These are phyloP conservation scores for Elaeis guineensis DNA, from an alignment of 176 grass and related monocot species.

Conservation along the genomic window DNA sequence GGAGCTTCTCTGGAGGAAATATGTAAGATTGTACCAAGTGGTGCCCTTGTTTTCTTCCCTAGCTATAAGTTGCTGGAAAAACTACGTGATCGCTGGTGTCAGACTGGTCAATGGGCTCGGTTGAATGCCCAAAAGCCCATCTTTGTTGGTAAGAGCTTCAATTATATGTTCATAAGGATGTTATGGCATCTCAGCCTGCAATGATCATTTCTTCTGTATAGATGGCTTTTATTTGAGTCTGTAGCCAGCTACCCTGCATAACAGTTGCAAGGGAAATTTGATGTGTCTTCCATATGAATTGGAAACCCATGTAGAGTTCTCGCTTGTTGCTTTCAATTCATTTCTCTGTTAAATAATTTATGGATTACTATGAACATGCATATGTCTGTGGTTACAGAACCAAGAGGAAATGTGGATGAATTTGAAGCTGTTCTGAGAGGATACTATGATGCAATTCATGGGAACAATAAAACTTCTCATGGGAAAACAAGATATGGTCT, in stretches of 20 bases:
- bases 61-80: slow-evolving; percentile 96
- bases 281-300: too few relatives aligned
- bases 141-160: slow-evolving; percentile 66
- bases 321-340: too few relatives aligned
- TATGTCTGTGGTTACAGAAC: slow-evolving; percentile 46
- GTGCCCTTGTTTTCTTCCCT: slow-evolving; percentile 90
- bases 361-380: background rate
- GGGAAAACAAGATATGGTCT: slow-evolving; percentile 47
- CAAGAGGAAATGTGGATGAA: slow-evolving; percentile 75
- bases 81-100: slow-evolving; percentile 56
- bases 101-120: slow-evolving; percentile 83
- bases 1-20: slow-evolving; percentile 91
- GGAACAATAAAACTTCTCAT: slow-evolving; percentile 32
- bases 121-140: slow-evolving; percentile 80
- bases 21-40: slow-evolving; percentile 75
- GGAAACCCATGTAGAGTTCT: too few relatives aligned
- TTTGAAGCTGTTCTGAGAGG: slow-evolving; percentile 78
- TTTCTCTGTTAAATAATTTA: too few relatives aligned
- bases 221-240: too few relatives aligned
- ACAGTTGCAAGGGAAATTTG: too few relatives aligned
- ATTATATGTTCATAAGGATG: background rate
- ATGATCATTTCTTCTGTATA: too few relatives aligned
- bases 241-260: too few relatives aligned
- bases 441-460: slow-evolving; percentile 77
- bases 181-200: too few relatives aligned